Conservation (phyloP, 2,329 filamentous ascomycete genomes). For the Cladosporium sp. region DNA sequence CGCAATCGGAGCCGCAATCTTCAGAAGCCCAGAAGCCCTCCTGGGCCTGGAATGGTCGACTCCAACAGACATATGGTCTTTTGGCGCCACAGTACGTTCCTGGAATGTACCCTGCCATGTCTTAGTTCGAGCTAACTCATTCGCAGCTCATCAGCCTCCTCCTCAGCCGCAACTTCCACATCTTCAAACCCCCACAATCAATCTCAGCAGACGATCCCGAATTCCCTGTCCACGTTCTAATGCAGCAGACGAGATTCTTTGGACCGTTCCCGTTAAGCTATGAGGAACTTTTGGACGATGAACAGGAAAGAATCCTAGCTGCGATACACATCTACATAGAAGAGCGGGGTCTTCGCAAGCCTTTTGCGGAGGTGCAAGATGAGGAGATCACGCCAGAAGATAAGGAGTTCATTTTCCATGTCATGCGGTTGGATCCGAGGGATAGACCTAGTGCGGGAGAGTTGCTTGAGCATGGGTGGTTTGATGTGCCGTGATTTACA, state of each 20-base stretch:
- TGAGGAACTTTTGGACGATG: slow-evolving; percentile 19
- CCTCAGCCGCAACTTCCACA: slow-evolving; percentile 24
- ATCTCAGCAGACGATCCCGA: slow-evolving; percentile 23
- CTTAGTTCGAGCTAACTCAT: slow-evolving; percentile 5
- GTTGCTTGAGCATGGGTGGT: slow-evolving; percentile 36
- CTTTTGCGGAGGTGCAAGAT: slow-evolving; percentile 23
- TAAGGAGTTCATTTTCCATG: slow-evolving; percentile 34
- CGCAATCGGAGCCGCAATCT: slow-evolving; percentile 34
- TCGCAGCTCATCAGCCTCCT: slow-evolving; percentile 28
- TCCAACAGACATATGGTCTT: slow-evolving; percentile 39
- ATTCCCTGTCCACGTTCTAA: slow-evolving; percentile 22
- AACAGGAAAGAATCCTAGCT: slow-evolving; percentile 15
- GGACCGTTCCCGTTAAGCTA: slow-evolving; percentile 26
- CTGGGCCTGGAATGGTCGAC: slow-evolving; percentile 33
- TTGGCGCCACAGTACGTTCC: slow-evolving; percentile 32
- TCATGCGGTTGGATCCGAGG: slow-evolving; percentile 42
- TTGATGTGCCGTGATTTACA: slow-evolving; percentile 18
- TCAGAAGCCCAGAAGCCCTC: slow-evolving; percentile 35
- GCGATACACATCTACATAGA: slow-evolving; percentile 16
- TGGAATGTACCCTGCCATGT: background rate
- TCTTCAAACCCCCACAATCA: slow-evolving; percentile 24
- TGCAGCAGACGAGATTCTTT: slow-evolving; percentile 22
- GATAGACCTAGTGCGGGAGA: slow-evolving; percentile 39
- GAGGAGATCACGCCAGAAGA: slow-evolving; percentile 30
- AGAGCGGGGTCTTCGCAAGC: slow-evolving; percentile 18